These are phyloP conservation scores for Xanthoconium separans DNA, from an alignment of 1,284 basidiomycete species.

Conservation along the genomic window DNA sequence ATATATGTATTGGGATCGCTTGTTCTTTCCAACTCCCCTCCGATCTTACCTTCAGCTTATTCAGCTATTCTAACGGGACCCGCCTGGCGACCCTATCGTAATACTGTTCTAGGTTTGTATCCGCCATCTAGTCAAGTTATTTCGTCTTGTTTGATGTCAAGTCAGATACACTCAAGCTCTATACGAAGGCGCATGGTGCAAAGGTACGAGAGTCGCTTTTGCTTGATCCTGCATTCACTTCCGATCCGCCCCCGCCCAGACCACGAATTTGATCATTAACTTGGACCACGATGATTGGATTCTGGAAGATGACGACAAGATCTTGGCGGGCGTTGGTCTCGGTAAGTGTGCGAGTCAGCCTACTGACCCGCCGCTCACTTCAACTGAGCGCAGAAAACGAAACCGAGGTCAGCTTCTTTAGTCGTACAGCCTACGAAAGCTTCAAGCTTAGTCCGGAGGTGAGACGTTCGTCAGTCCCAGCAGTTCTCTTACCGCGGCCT, in stretches of 20 bases:
- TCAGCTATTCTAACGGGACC: slow-evolving; percentile 69
- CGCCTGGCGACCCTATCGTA: slow-evolving; percentile 87
- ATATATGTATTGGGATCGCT: slow-evolving; percentile 15
- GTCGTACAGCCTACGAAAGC: slow-evolving; percentile 67
- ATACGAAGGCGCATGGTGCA: slow-evolving; percentile 91
- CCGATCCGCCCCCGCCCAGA: slow-evolving; percentile 57
- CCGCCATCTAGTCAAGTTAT: neutral
- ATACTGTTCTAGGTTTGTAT: slow-evolving; percentile 60
- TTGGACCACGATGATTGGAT: slow-evolving; percentile 94
- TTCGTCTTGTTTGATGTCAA: slow-evolving; percentile 1
- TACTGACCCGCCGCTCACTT: slow-evolving; percentile 1
- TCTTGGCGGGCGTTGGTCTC: slow-evolving; percentile 68
- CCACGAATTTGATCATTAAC: slow-evolving; percentile 93
- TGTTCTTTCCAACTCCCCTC: neutral
- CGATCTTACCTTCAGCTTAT: slow-evolving; percentile 10
- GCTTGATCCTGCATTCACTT: neutral
- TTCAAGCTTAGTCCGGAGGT: slow-evolving; percentile 86
- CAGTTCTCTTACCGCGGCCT: neutral
- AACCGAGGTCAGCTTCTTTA: slow-evolving; percentile 91
- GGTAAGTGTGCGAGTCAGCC: slow-evolving; percentile 48
- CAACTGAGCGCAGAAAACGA: slow-evolving; percentile 78
- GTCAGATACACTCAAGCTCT: slow-evolving; percentile 91
- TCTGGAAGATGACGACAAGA: slow-evolving; percentile 62
- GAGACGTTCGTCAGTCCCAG: neutral
- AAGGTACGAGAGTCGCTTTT: slow-evolving; percentile 54